These are phyloP conservation scores for Fraxinus quadrangulata DNA, from an alignment of 257 asterid genomes.

Conservation along the genomic window DNA sequence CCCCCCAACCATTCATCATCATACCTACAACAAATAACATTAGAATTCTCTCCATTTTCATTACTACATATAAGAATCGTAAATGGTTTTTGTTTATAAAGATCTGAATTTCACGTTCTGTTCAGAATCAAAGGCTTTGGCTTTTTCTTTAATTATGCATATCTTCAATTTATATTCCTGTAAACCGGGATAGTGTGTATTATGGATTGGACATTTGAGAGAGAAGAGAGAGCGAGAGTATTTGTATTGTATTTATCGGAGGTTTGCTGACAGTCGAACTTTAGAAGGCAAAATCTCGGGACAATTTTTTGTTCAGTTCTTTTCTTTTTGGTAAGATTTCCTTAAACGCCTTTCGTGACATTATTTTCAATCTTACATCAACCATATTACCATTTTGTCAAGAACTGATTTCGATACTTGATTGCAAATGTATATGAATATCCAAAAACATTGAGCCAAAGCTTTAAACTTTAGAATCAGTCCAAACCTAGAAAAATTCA, in stretches of 20 bases:
- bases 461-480: no score
- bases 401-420: no score
- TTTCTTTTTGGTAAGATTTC: background rate
- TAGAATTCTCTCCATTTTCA: constrained; percentile 33
- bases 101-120: constrained; percentile 32
- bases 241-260: background rate
- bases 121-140: background rate
- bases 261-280: background rate
- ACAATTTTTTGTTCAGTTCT: background rate
- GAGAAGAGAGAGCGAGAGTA: background rate
- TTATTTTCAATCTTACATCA: no score
- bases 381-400: no score
- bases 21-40: constrained; percentile 26
- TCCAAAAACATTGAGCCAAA: no score
- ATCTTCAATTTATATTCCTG: background rate
- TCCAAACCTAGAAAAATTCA: no score
- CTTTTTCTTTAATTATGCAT: constrained; percentile 21
- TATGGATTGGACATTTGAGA: background rate
- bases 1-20: constrained; percentile 35
- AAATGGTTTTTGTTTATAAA: constrained; percentile 28
- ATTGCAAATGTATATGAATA: no score
- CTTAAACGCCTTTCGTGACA: background rate
- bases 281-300: background rate
- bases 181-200: background rate
- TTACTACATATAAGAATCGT: constrained; percentile 38